phyloP scores from a whole-genome alignment of 441 rosid genomes.

The Populus trichocarpa region DNA sequence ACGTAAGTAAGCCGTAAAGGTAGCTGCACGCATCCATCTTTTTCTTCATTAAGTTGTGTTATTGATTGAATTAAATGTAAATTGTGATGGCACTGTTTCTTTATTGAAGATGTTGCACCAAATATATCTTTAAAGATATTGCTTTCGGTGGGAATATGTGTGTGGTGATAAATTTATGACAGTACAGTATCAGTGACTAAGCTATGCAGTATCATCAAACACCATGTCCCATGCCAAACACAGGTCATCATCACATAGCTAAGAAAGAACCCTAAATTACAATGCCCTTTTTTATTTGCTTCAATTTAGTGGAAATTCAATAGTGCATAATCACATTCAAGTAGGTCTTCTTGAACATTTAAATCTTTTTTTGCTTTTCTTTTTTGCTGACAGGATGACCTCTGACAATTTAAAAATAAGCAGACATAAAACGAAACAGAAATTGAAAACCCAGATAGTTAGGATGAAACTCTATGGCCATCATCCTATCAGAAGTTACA shows the following conservation, averaged over 20 bases:
- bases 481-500: constrained; percentile 12
- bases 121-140: background rate
- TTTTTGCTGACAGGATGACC: background rate
- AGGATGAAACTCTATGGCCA: background rate
- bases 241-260: too few species aligned
- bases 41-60: background rate
- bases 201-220: background rate
- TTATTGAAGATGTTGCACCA: background rate
- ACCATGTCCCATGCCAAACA: too few species aligned
- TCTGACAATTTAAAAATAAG: background rate
- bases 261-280: too few species aligned
- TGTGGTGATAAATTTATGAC: background rate
- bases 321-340: too few species aligned
- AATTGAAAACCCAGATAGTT: background rate
- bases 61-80: background rate
- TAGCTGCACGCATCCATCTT: too few species aligned
- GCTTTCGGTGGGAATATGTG: background rate
- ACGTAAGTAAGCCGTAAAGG: too few species aligned
- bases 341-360: background rate
- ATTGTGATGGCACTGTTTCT: background rate
- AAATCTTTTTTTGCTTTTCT: too few species aligned
- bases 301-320: background rate
- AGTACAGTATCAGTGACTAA: background rate
- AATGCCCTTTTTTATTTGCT: background rate
- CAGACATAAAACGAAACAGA: background rate